Base-by-base conservation (phyloP, 495 filamentous ascomycete genomes). In the Trichoderma gamsii region DNA sequence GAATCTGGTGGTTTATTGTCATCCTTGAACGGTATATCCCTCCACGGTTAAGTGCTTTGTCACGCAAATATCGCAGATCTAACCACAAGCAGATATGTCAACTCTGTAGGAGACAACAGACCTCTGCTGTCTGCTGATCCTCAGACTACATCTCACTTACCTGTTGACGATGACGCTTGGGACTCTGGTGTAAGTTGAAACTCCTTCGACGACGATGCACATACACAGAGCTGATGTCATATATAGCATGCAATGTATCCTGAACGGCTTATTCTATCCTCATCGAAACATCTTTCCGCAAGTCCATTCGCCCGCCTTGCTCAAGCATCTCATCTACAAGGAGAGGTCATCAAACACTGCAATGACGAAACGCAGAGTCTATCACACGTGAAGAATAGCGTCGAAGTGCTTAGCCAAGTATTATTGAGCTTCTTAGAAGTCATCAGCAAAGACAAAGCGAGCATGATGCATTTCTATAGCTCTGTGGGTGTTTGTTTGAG, bases 401-500 rank as follows among this genome's bases (percentile, higher is more conserved):
- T 61, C 25, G 56, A 61, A 25, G 13, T 61, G 25, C 56, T 61
- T 23, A 61, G 56, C 56, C 56, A 61, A 21, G 25, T 61, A 8
- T 29, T 61, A 18, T 61, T 12, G 23, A 29, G 23, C 3, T 61
- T 61, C 27, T 18, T 61, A 32, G 56, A 61, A 13, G 27, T 61
- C 27, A 61, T 61, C 56, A 18, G 56, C 56, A 61, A 61, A 61
- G 56, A 61, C 56, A 61, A 25, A 32, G 9, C 25, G 2, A 61
- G 56, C 25, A 61, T 61, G 56, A 61, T 61, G 56, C 56, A 61
- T 18, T 61, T 29, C 13, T 61, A 61, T 25, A 61, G 56, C 56
- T 12, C 56, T 23, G 56, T 61, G 13, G 56, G 56, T 13, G 56
- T 61, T 13, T 61, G 56, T 32, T 25, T 61, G 16, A 61, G 56